These are phyloP conservation scores for Pezicula radicicola DNA, from an alignment of 2,329 filamentous ascomycete genomes.

Conservation along the genomic window DNA sequence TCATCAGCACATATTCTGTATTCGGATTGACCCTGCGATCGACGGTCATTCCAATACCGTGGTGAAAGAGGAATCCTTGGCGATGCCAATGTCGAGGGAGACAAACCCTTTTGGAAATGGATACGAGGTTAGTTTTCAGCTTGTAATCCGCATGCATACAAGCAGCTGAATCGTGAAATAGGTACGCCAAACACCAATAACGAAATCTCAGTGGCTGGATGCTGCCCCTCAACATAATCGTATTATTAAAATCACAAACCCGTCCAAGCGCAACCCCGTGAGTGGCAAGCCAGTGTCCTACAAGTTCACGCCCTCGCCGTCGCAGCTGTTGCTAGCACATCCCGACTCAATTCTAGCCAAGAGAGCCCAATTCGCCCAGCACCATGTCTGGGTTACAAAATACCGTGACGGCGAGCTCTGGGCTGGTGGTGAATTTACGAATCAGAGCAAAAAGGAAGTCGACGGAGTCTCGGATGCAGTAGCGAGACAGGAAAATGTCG, in stretches of 20 bases:
- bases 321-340: slow-evolving; percentile 74
- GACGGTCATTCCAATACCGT: slow-evolving; percentile 51
- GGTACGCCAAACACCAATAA: slow-evolving; percentile 40
- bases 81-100: slow-evolving; percentile 39
- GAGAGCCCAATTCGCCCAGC: slow-evolving; percentile 80
- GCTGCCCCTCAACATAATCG: slow-evolving; percentile 48
- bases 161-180: background rate
- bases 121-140: slow-evolving; percentile 34
- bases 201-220: slow-evolving; percentile 37
- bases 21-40: slow-evolving; percentile 53
- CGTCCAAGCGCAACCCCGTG: slow-evolving; percentile 74
- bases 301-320: slow-evolving; percentile 83
- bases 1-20: slow-evolving; percentile 50
- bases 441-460: slow-evolving; percentile 25
- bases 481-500: slow-evolving; percentile 80
- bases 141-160: background rate
- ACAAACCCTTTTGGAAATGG: slow-evolving; percentile 52
- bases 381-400: slow-evolving; percentile 83
- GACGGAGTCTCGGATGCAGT: slow-evolving; percentile 59
- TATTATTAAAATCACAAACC: slow-evolving; percentile 87
- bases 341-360: slow-evolving; percentile 82
- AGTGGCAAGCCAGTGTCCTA: slow-evolving; percentile 80
- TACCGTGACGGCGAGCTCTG: slow-evolving; percentile 55
- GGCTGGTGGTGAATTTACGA: slow-evolving; percentile 31
- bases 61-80: slow-evolving; percentile 50